Base-by-base conservation (phyloP, 2,329 filamentous ascomycete genomes). In the Penicillium thymicola region DNA sequence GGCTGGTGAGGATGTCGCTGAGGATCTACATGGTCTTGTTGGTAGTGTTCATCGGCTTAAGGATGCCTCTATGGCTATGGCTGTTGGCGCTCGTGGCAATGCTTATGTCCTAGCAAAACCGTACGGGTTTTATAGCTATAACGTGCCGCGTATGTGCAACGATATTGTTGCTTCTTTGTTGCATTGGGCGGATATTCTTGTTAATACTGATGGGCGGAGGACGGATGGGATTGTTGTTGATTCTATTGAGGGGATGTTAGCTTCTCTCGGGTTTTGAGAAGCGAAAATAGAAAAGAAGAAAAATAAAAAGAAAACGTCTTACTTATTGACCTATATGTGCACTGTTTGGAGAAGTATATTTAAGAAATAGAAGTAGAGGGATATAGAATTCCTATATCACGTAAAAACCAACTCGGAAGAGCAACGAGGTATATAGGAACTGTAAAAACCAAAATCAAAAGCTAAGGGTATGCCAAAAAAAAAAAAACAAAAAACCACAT, bases 361-460 rank as follows among this genome's bases (percentile, higher is more conserved):
- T 8, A 27, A 8, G 34, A 55, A 1, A 14, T 45, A 45, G 14
- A 49, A 32, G 44, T 14, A 47, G 23, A 43, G 14, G 14, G 34
- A n/a, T 36, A 38, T 28, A 48, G 36, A 38, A 57, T 53, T 34
- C 32, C 21, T 32, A 51, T 49, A 27, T 46, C 32, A 46, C 32
- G 37, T 38, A 46, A 47, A 51, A 52, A 32, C 11, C 27, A 54
- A 47, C 34, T 34, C 36, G 18, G 25, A 38, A 40, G 54, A 59
- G 16, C n/a, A 46, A 58, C 38, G 53, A 51, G 58, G 60, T 63
- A 61, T 64, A 63, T 57, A 48, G 46, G 27, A 30, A 18, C 27
- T 30, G 27, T 32, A 32, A 41, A 25, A 18, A 51, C 18, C 18
- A 42, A 43, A 46, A 44, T 27, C n/a, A 57, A 41, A 54, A 23